Conservation (phyloP, 257 asterid genomes). For the Forsythia viridissima region DNA sequence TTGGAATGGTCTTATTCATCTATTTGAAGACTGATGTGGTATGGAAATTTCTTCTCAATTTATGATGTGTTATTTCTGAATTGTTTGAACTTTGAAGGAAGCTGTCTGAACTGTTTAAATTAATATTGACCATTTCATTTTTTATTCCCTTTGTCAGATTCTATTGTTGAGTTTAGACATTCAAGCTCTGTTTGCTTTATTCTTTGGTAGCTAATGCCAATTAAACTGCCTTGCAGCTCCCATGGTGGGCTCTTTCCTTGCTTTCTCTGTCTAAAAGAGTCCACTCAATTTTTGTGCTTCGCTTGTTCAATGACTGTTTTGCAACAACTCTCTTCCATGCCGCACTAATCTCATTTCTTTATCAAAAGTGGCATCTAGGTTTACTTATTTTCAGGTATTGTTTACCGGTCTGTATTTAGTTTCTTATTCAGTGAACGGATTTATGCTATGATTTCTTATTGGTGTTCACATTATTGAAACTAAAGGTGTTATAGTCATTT, state of each 20-base stretch:
- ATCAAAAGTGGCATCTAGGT: conserved; percentile 93
- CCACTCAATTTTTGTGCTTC: conserved; percentile 94
- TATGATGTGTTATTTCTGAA: neutral
- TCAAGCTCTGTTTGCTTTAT: neutral
- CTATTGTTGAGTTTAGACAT: neutral
- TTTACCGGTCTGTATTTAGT: conserved; percentile 2
- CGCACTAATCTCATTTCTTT: conserved; percentile 67
- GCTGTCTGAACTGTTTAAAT: neutral
- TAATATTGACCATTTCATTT: neutral
- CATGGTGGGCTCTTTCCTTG: conserved; percentile 97
- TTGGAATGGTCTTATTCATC: conserved; percentile 71
- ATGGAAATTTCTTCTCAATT: conserved; percentile 28
- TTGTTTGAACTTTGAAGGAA: neutral
- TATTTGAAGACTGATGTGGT: conserved; percentile 89
- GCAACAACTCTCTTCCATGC: conserved; percentile 88
- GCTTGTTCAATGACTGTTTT: conserved; percentile 95
- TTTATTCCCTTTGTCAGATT: neutral
- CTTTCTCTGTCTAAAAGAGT: conserved; percentile 79
- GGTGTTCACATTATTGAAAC: conserved; percentile 31
- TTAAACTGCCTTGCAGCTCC: conserved; percentile 61
- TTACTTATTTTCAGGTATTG: conserved; percentile 85
- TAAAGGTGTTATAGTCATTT: conserved; percentile 47
- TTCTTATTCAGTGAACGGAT: conserved; percentile 3
- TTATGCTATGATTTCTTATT: conserved; percentile 17
- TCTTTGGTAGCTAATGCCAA: neutral